Base-by-base conservation (phyloP, 2,329 filamentous ascomycete species). In the Ophiostoma ips region DNA sequence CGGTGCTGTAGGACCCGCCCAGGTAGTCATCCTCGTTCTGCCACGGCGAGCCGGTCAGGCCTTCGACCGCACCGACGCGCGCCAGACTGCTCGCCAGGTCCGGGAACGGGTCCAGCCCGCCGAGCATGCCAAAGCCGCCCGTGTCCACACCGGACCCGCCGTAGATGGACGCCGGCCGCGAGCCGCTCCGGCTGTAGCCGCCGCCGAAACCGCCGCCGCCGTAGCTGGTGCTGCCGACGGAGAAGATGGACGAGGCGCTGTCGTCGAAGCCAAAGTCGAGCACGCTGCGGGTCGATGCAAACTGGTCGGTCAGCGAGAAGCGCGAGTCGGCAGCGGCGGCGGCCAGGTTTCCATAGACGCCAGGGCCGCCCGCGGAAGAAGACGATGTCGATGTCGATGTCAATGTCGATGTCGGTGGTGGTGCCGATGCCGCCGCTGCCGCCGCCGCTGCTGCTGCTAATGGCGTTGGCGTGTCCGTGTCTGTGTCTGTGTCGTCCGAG, bases 251-350 rank as follows among this genome's bases (percentile, higher is more conserved):
- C 37, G 68, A 70, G 18, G 62, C 65, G 15, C 24, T 46, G 53
- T 73, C 71, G 56, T 73, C 71, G 50, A 69, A 70, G 55, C 64
- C 70, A 48, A 72, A 69, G 45, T 71, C 69, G 46, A 67, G 68
- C 52, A 72, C 70, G 45, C 63, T 63, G 31, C 68, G 61, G 6
- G 71, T 73, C 34, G 68, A 60, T 18, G 71, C 69, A 51, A 73
- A 73, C 50, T 73, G 69, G 41, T 72, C 68, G 43, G 64, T 66
- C 44, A 73, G 61, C 3, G 71, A 73, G 59, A 67, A 69, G 43
- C 69, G 67, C 24, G 69, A 72, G 12, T 62, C 62, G n/a, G 60
- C 60, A 30, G 65, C 62, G 28, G 65, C 63, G 40, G 67, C 57
- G 15, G 40, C 48, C 18, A 46, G 34, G 45, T 38, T 50, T 40